Evolutionary conservation across 345 rosid genomes (phyloP), one percentile per base, ranked within the genome.

Genomic region (Streptanthus diversifolius): DNA sequence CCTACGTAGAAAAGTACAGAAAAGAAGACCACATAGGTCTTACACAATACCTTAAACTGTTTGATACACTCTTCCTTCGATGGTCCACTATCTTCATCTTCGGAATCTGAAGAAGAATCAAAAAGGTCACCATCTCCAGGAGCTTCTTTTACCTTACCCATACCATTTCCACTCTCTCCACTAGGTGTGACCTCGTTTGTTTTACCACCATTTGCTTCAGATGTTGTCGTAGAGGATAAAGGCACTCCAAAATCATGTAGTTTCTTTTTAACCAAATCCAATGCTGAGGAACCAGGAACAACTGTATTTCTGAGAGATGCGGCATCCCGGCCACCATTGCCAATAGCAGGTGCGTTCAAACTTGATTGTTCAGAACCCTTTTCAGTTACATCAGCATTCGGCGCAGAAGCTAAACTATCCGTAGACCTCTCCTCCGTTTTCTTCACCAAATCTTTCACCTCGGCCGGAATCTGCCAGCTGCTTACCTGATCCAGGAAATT

Each of bases 381-480:
- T 58, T 84, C 98, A 58, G 63, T 79, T 57, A 66, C 61, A 81
- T 79, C 83, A 70, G 82, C 25, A 73, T 37, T 68, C 41, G 86
- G 74, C 58, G 74, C 72, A 58, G 86, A 35, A 55, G 76, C 44
- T 40, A 75, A 51, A 68, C 77, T 66, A 74, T 91, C 96, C 53
- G 76, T 79, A n/a, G 76, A 61, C 58, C 73, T 40, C 56, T 81
- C 86, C 66, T 88, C 97, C 61, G 70, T 85, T 77, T 86, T 87
- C 77, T 86, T 88, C 73, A 73, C 86, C 77, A 84, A 65, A 75
- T 91, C 96, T 64, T 84, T 72, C 79, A 95, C 93, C 74, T 95
- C 99, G 30, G 62, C 64, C 0, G 99, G 99, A 44, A 91, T 78
- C 82, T 92, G 98, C 99, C 99, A 95, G 83, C 99, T 91, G 82